Conservation (phyloP, 371 early-diverging fungal species). For the Vavraia culicis region DNA sequence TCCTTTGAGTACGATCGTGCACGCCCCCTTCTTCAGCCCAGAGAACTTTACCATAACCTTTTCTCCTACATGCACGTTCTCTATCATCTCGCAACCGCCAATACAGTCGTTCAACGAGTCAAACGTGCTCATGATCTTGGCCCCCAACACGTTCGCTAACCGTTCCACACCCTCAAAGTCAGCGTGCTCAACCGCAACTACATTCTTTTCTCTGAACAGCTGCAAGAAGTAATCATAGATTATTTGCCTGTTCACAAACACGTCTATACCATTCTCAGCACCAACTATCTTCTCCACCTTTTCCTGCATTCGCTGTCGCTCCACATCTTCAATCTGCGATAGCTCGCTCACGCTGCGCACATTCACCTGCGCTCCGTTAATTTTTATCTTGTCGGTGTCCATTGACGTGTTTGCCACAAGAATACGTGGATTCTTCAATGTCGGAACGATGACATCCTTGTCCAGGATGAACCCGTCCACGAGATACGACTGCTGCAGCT, state of each 20-base stretch:
- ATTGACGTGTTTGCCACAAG: slow-evolving; percentile 47
- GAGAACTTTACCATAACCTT: slow-evolving; percentile 59
- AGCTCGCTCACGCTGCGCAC: slow-evolving; percentile 86
- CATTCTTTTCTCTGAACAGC: slow-evolving; percentile 75
- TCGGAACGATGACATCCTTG: slow-evolving; percentile 86
- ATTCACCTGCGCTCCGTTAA: slow-evolving; percentile 85
- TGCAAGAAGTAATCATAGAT: slow-evolving; percentile 99
- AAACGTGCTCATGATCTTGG: slow-evolving; percentile 90
- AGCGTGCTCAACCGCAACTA: slow-evolving; percentile 91
- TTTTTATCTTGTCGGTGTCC: slow-evolving; percentile 98
- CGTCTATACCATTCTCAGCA: slow-evolving; percentile 53
- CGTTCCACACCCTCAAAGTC: slow-evolving; percentile 97
- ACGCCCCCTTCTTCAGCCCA: slow-evolving; percentile 72
- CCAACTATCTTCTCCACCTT: slow-evolving; percentile 81
- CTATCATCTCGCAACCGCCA: slow-evolving; percentile 78
- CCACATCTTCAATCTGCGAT: slow-evolving; percentile 88
- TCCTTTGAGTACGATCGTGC: slow-evolving; percentile 87
- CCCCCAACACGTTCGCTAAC: slow-evolving; percentile 54
- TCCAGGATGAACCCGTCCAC: slow-evolving; percentile 91
- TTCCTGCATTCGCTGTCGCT: slow-evolving; percentile 84
- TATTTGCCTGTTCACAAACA: slow-evolving; percentile 91
- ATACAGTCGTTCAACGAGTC: slow-evolving; percentile 58
- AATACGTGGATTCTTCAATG: slow-evolving; percentile 50
- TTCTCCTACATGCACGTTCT: slow-evolving; percentile 84
- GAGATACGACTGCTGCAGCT: slow-evolving; percentile 75